Evolutionary conservation across 345 rosid species (phyloP).

Genomic region (Rhodamnia argentea): DNA sequence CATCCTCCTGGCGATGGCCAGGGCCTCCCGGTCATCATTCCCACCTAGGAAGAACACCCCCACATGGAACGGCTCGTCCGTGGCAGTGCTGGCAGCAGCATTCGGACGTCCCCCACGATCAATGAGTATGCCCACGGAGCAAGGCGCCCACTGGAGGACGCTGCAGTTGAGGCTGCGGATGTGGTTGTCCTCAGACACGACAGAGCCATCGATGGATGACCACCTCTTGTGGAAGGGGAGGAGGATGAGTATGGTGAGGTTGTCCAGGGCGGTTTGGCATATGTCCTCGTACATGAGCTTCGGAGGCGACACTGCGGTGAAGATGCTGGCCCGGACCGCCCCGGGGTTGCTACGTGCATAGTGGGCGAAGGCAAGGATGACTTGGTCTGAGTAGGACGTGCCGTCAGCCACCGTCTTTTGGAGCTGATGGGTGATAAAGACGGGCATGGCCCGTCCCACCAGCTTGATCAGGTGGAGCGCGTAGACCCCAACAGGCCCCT

Average conservation of each 20-base stretch:
- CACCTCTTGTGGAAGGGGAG: constrained; percentile 51
- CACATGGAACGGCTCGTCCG: neutral
- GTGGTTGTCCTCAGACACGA: constrained; percentile 15
- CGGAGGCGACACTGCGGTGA: constrained; percentile 30
- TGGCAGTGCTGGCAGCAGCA: neutral
- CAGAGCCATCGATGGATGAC: constrained; percentile 24
- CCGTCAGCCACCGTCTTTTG: constrained; percentile 1
- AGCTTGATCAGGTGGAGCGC: constrained; percentile 51
- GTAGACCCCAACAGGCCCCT: constrained; percentile 20
- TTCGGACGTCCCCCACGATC: constrained; percentile 4
- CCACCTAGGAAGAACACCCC: constrained; percentile 53
- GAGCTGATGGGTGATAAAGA: constrained; percentile 38
- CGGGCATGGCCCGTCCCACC: constrained; percentile 33
- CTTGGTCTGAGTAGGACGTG: constrained; percentile 21
- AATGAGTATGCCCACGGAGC: constrained; percentile 49
- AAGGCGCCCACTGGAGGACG: constrained; percentile 42
- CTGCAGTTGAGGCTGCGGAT: constrained; percentile 23
- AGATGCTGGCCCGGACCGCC: constrained; percentile 7
- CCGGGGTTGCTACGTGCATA: constrained; percentile 11
- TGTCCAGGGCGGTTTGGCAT: constrained; percentile 43
- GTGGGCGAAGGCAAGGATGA: constrained; percentile 25
- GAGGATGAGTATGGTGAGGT: constrained; percentile 27
- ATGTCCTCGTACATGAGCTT: constrained; percentile 52
- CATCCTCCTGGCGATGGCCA: constrained; percentile 38
- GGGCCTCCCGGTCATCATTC: constrained; percentile 49